A percentile compares a stretch with the other conserved stretches of the same genome.
These are phyloP conservation scores for Pleurotus salmoneostramineus DNA, from an alignment of 768 basidiomycete genomes.

Conservation along the genomic window DNA sequence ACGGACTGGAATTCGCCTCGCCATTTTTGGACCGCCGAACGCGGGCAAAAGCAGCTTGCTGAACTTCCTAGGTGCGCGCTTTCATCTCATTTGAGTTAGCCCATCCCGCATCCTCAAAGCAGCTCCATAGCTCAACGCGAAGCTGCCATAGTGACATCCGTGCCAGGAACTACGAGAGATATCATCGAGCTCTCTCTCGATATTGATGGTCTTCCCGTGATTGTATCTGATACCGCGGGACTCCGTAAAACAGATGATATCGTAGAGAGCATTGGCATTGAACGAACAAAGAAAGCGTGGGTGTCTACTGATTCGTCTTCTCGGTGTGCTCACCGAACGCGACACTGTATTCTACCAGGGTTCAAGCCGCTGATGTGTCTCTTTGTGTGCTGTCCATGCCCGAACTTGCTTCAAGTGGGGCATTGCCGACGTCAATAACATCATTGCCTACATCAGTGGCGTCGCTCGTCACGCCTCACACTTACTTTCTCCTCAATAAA, in stretches of 20 bases:
- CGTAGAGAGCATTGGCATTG: slow-evolving; percentile 80
- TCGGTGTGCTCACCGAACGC: too few relatives aligned
- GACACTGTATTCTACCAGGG: slow-evolving; percentile 31
- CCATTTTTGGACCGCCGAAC: slow-evolving; percentile 91
- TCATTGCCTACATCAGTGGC: slow-evolving; percentile 43
- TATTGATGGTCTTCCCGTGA: slow-evolving; percentile 81
- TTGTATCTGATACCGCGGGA: slow-evolving; percentile 85
- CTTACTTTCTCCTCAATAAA: slow-evolving; percentile 80
- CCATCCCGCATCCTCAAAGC: neutral
- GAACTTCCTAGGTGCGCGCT: slow-evolving; percentile 68
- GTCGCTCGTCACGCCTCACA: slow-evolving; percentile 47
- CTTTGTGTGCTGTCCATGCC: slow-evolving; percentile 81
- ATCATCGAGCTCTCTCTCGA: slow-evolving; percentile 83
- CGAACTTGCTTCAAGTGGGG: slow-evolving; percentile 24
- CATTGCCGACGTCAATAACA: neutral
- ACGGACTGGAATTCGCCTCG: slow-evolving; percentile 75
- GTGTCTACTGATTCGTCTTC: slow-evolving; percentile 18
- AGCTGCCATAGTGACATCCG: slow-evolving; percentile 84
- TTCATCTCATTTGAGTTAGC: neutral
- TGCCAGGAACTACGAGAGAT: slow-evolving; percentile 89
- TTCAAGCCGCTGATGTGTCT: slow-evolving; percentile 62
- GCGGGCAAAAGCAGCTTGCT: slow-evolving; percentile 90
- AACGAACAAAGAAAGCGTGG: slow-evolving; percentile 66
- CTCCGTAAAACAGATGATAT: slow-evolving; percentile 63
- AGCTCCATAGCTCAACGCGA: slow-evolving; percentile 65